Evolutionary conservation across 192 early-diverging fungal genomes (phyloP).

Genomic region (Kickxella alabastrina): DNA sequence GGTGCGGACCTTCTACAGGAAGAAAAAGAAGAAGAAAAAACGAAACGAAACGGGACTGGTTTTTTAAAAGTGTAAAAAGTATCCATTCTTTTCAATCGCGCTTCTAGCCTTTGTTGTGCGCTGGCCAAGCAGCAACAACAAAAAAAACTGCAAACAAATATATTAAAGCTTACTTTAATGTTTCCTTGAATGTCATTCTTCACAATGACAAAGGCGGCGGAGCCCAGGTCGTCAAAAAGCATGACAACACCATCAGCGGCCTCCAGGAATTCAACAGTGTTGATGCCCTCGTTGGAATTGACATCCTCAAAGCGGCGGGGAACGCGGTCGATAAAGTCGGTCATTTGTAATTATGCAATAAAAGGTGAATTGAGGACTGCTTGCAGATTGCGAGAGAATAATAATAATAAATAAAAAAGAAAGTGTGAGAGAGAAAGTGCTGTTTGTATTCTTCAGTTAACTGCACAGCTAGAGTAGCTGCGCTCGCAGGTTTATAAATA

Average conservation of each 20-base stretch:
- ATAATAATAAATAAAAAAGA: not conserved
- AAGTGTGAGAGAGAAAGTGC: not conserved
- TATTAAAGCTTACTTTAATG: slow-evolving; percentile 52
- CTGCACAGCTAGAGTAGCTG: too few species aligned
- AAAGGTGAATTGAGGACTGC: not conserved
- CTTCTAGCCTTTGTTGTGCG: too few species aligned
- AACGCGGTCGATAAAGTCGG: slow-evolving; percentile 54
- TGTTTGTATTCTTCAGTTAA: too few species aligned
- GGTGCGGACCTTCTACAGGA: slow-evolving; percentile 58
- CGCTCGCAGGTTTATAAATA: too few species aligned
- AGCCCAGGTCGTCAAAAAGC: slow-evolving; percentile 55
- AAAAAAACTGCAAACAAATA: not conserved
- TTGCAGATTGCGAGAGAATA: not conserved
- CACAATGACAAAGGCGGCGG: slow-evolving; percentile 77
- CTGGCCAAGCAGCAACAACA: not conserved
- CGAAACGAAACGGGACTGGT: too few species aligned
- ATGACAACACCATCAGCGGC: slow-evolving; percentile 73
- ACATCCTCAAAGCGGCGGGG: slow-evolving; percentile 67
- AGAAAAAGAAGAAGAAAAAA: slow-evolving; percentile 1
- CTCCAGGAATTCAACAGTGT: slow-evolving; percentile 71
- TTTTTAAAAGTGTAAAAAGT: too few species aligned
- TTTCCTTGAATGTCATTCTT: slow-evolving; percentile 92
- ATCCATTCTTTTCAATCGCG: too few species aligned
- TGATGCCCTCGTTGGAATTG: slow-evolving; percentile 60
- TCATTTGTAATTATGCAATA: slow-evolving; percentile 13